Evolutionary conservation across 2,329 filamentous ascomycete genomes (phyloP).

Genomic region (Scolecobasidium constrictum): DNA sequence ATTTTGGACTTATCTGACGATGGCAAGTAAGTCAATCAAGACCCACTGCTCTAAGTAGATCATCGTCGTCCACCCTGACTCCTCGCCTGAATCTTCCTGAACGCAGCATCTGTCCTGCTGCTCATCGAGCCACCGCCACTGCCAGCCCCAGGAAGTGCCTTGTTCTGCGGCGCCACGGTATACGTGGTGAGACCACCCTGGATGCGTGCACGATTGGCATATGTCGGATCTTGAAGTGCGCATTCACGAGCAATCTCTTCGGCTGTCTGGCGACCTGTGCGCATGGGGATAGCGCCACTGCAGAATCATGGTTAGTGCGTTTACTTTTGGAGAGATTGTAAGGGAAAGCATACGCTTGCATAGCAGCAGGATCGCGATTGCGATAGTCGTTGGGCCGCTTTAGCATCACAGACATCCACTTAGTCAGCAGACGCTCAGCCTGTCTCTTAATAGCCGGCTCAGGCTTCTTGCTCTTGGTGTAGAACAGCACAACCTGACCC

Average conservation of each 20-base stretch:
- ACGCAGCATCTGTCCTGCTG: slow-evolving; percentile 36
- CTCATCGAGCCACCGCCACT: slow-evolving; percentile 35
- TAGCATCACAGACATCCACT: slow-evolving; percentile 92
- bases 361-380: slow-evolving; percentile 53
- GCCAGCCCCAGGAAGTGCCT: slow-evolving; percentile 31
- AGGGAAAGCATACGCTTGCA: slow-evolving; percentile 6
- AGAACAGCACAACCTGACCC: slow-evolving; percentile 93
- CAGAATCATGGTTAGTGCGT: slow-evolving; percentile 16
- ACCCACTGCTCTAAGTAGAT: too few species aligned
- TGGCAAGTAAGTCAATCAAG: too few species aligned
- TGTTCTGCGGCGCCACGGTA: slow-evolving; percentile 51
- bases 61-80: neutral
- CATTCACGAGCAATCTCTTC: slow-evolving; percentile 35
- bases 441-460: slow-evolving; percentile 85
- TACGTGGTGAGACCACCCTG: slow-evolving; percentile 50
- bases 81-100: slow-evolving; percentile 37
- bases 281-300: slow-evolving; percentile 15
- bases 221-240: slow-evolving; percentile 40
- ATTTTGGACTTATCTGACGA: too few species aligned
- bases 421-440: slow-evolving; percentile 82
- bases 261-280: slow-evolving; percentile 20
- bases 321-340: slow-evolving; percentile 14
- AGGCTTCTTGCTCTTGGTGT: slow-evolving; percentile 87
- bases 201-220: slow-evolving; percentile 47
- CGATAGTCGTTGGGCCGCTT: slow-evolving; percentile 92